Base-by-base conservation (phyloP, 1,139 yeast species). In the Protomyces inundatus region DNA sequence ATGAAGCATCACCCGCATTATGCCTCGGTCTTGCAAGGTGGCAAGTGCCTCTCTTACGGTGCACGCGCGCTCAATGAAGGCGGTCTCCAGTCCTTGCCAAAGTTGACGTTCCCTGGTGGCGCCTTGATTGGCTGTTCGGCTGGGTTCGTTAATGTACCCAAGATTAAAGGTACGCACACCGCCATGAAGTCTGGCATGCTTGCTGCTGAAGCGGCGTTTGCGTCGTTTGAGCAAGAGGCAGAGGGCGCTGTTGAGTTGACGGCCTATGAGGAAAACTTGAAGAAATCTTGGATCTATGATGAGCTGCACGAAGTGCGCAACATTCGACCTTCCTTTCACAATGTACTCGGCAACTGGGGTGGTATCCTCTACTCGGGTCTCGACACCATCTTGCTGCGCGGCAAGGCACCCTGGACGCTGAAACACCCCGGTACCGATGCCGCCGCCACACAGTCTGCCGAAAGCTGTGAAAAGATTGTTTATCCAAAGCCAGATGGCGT, bases 11-110 rank as follows among this genome's bases (percentile, higher is more conserved):
- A 93, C 75, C 96, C 97, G 3, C 87, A 82, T 74, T 93, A 89
- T 73, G 78, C 84, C n/a, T 77, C 83, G 36, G 86, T 86, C 0
- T 79, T 93, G 64, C 82, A 84, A 70, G 96, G 95, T 37, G 98
- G 98, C 35, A 88, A 87, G 73, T 93, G 98, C 75, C 81, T 93
- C 35, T 86, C 96, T 2, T 93, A 93, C 71, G 98, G 90, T 35
- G 98, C 98, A 3, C 82, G 98, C 70, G 97, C 98, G 0, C 81
- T 93, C 69, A 91, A 91, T 73, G 98, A 93, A 77, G 98, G 98
- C 68, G 98, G 98, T 0, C 81, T 81, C 70, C 98, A 93, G 77
- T 85, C 95, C 42, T 87, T 93, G 61, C 98, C 98, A 12, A 83
- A 86, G 73, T 80, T 93, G 67, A 79, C 85, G 68, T 93, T 93